phyloP scores from a whole-genome alignment of 345 rosid genomes.

The Adansonia digitata region DNA sequence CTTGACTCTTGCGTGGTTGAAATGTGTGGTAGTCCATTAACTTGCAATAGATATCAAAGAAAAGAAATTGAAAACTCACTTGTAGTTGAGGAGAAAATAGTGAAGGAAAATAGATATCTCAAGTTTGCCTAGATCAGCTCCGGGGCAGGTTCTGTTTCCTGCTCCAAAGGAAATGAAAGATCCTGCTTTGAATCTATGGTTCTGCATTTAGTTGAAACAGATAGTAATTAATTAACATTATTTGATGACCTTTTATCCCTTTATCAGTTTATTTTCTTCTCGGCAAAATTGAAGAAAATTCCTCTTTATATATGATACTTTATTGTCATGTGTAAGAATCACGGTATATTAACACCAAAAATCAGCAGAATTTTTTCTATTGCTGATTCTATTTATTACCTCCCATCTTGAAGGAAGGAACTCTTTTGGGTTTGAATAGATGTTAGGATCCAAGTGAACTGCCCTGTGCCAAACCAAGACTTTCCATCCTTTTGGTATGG shows the following conservation, averaged over 20 bases:
- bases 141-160: slow-evolving; percentile 44
- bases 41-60: neutral
- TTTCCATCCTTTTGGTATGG: neutral
- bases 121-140: slow-evolving; percentile 45
- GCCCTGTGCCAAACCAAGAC: slow-evolving; percentile 6
- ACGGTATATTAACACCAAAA: neutral
- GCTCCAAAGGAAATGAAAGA: slow-evolving; percentile 49
- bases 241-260: neutral
- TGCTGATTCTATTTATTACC: slow-evolving; percentile 20
- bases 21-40: neutral
- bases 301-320: neutral
- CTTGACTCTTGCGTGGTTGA: neutral
- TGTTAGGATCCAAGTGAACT: slow-evolving; percentile 25
- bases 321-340: neutral
- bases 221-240: neutral
- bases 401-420: slow-evolving; percentile 54
- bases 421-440: slow-evolving; percentile 29
- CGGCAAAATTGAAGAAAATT: neutral
- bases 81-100: slow-evolving; percentile 42
- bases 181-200: slow-evolving; percentile 31
- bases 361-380: neutral
- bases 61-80: slow-evolving; percentile 21
- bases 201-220: slow-evolving; percentile 14
- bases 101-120: slow-evolving; percentile 45
- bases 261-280: neutral